Evolutionary conservation across 164 flowering plant species (phyloP).

Genomic region (Annona cherimola): DNA sequence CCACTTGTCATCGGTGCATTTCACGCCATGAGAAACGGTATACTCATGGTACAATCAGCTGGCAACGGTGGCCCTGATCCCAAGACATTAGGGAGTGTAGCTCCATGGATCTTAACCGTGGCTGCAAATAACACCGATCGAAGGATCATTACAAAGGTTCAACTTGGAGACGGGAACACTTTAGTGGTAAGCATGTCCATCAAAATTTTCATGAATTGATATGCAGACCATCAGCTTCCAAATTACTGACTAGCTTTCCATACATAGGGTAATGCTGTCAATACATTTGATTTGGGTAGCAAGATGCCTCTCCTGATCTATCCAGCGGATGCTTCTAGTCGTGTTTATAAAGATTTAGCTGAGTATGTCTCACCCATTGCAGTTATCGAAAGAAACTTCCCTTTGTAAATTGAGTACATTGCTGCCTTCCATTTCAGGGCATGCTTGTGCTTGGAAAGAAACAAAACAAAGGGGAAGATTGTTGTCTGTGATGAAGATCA

Average conservation of each 20-base stretch:
- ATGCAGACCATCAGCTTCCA: too few relatives aligned
- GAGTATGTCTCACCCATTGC: not conserved
- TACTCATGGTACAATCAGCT: conserved; percentile 55
- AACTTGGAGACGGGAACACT: not conserved
- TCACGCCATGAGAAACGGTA: conserved; percentile 66
- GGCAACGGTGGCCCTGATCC: conserved; percentile 64
- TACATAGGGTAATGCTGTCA: not conserved
- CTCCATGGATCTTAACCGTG: conserved; percentile 81
- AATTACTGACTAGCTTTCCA: not conserved
- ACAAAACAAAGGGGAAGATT: conserved; percentile 39
- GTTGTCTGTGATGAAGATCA: conserved; percentile 44
- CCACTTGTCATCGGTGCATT: conserved; percentile 59
- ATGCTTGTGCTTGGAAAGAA: conserved; percentile 32
- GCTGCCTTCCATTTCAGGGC: conserved; percentile 21
- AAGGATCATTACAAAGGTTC: conserved; percentile 20
- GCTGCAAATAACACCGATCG: conserved; percentile 67
- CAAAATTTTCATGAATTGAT: too few relatives aligned
- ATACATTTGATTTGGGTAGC: not conserved
- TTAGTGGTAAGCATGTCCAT: not conserved
- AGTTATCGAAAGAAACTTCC: not conserved
- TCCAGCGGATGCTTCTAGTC: not conserved
- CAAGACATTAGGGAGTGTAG: conserved; percentile 35
- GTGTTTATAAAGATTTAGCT: not conserved
- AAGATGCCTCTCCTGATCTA: not conserved
- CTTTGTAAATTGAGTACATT: not conserved